Base-by-base conservation (phyloP, 2,329 filamentous ascomycete genomes). In the Stachybotrys elegans region DNA sequence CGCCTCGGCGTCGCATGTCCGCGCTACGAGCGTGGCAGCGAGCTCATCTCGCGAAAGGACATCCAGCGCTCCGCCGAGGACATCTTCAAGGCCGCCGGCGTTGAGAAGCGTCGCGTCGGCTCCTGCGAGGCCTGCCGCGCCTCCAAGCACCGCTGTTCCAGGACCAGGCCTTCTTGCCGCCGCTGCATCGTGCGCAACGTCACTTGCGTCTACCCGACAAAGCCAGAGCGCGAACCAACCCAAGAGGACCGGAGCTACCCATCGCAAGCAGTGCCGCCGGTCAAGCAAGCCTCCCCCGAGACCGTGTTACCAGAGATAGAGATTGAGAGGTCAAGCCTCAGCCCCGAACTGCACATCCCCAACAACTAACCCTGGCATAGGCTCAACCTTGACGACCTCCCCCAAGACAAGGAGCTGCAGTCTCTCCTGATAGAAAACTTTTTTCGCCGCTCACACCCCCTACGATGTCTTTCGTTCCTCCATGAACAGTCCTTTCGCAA, bases 51-150 rank as follows among this genome's bases (percentile, higher is more conserved):
- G 7, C 45, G 52, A 23, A 49, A 48, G 8, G 51, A 56, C 40
- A 47, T 57, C 13, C 48, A 52, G 27, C 50, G 53, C 36, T 51
- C 51, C 4, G 51, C 56, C 31, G 50, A 57, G 21, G 50, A 53
- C 45, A 58, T 61, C 42, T 61, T 58, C 45, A 47, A 46, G 17
- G 53, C 49, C 8, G 44, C 58, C 6, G 56, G 57, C 25, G 48
- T 61, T 22, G 55, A 58, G 41, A 60, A 55, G 45, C 51, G 57
- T 11, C 47, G 51, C 14, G 49, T 59, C 17, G 54, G 57, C 11
- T 57, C 58, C 4, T 61, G 57, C 41, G 43, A 55, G 17, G 57
- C 57, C 37, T 60, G 58, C 20, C 53, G 56, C 21, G 34, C 43
- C 6, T 51, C 54, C 9, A 60, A 60, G 48, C 48, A 55, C 36